Evolutionary conservation across 2,329 filamentous ascomycete genomes (phyloP).

Genomic region (Aspergillus nomiae): DNA sequence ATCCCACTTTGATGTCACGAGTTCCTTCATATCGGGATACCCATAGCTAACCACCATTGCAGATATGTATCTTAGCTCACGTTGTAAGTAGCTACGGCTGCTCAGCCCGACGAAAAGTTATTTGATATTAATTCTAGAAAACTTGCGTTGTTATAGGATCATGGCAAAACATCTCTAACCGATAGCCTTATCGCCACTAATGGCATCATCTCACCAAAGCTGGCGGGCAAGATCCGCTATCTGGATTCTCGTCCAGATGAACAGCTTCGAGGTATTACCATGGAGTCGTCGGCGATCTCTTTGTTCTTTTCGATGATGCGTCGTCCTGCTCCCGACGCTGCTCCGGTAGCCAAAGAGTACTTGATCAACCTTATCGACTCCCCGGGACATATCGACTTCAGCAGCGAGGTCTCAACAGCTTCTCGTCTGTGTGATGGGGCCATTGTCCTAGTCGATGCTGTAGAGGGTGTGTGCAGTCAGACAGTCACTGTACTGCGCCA

Average conservation of each 20-base stretch:
- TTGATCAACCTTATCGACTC: slow-evolving; percentile 98
- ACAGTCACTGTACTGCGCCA: slow-evolving; percentile 95
- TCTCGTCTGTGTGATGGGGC: slow-evolving; percentile 93
- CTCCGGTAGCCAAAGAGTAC: slow-evolving; percentile 79
- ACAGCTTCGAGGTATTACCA: slow-evolving; percentile 95
- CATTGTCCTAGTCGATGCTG: slow-evolving; percentile 90
- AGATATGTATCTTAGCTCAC: slow-evolving; percentile 95
- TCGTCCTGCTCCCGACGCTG: slow-evolving; percentile 66
- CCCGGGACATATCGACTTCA: slow-evolving; percentile 97
- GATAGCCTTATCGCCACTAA: slow-evolving; percentile 97
- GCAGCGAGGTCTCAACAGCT: slow-evolving; percentile 94
- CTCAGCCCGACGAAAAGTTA: neutral
- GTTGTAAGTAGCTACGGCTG: slow-evolving; percentile 59
- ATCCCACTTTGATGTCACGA: slow-evolving; percentile 30
- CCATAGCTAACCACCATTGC: slow-evolving; percentile 35
- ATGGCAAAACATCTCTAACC: slow-evolving; percentile 96
- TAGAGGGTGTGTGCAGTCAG: slow-evolving; percentile 97
- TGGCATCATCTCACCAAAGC: slow-evolving; percentile 97
- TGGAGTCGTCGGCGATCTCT: slow-evolving; percentile 98
- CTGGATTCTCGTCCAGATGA: slow-evolving; percentile 96
- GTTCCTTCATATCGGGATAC: slow-evolving; percentile 1
- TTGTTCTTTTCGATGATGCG: slow-evolving; percentile 91
- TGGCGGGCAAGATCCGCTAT: slow-evolving; percentile 97
- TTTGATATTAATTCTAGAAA: slow-evolving; percentile 11
- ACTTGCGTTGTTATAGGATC: slow-evolving; percentile 61